phyloP scores from a whole-genome alignment of 495 filamentous ascomycete genomes.

The Podospora anserina region DNA sequence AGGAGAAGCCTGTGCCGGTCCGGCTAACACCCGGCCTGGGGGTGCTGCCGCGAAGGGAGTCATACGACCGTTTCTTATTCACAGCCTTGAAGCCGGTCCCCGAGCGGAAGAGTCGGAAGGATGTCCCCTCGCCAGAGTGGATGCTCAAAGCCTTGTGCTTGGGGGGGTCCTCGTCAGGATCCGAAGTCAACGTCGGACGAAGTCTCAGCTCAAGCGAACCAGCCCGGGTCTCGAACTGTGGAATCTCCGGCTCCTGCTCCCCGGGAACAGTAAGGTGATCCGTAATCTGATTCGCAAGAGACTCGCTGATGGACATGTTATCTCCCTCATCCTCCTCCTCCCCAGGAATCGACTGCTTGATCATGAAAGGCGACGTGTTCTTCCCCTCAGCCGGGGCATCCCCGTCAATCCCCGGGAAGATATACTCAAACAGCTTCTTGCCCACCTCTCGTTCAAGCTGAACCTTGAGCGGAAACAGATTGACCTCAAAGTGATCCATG shows the following conservation, averaged over 20 bases:
- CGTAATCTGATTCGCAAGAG: slow-evolving; percentile 14
- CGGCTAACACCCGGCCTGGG: slow-evolving; percentile 48
- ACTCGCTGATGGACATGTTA: slow-evolving; percentile 37
- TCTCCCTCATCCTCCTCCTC: slow-evolving; percentile 62
- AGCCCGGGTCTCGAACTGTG: slow-evolving; percentile 50
- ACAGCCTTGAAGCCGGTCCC: slow-evolving; percentile 39
- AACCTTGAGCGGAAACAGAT: slow-evolving; percentile 86
- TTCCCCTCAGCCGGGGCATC: slow-evolving; percentile 49
- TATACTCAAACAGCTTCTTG: slow-evolving; percentile 93
- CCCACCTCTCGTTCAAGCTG: slow-evolving; percentile 93
- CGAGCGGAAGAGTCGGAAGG: slow-evolving; percentile 54
- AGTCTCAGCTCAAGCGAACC: slow-evolving; percentile 74
- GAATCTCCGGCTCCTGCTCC: slow-evolving; percentile 34
- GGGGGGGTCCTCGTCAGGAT: slow-evolving; percentile 42
- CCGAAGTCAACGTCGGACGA: slow-evolving; percentile 69
- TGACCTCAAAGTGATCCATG: slow-evolving; percentile 94
- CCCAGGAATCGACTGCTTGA: slow-evolving; percentile 69
- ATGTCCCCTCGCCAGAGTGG: slow-evolving; percentile 46
- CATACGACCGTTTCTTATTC: slow-evolving; percentile 62
- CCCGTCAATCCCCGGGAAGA: slow-evolving; percentile 74
- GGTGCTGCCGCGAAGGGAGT: slow-evolving; percentile 56
- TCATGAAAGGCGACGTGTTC: slow-evolving; percentile 73
- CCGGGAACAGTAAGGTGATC: slow-evolving; percentile 25
- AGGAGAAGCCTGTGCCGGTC: slow-evolving; percentile 51
- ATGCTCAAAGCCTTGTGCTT: slow-evolving; percentile 52